Percentiles rank a stretch among this genome's conserved stretches.
These are phyloP conservation scores for Cytospora chrysosperma DNA, from an alignment of 2,329 filamentous ascomycete genomes.

Conservation along the genomic window DNA sequence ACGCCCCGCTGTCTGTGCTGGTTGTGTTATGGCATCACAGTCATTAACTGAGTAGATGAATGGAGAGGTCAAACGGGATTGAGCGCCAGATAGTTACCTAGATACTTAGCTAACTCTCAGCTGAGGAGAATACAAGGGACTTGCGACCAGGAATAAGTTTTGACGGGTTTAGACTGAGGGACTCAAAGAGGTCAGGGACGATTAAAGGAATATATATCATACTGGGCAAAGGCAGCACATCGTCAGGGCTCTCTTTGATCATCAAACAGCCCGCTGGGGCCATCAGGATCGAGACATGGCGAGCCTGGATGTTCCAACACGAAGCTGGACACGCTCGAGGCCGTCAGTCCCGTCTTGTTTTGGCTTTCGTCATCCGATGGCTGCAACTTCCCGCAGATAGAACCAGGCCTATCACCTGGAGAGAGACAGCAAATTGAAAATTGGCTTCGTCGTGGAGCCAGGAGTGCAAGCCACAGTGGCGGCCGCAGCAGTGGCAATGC, in stretches of 20 bases:
- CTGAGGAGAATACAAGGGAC: neutral
- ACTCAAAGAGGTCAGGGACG: neutral
- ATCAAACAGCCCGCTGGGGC: constrained; percentile 39
- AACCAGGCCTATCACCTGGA: neutral
- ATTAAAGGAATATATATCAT: too few relatives aligned
- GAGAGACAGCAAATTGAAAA: constrained; percentile 17
- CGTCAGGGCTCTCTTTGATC: constrained; percentile 64
- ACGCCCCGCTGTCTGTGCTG: too few relatives aligned
- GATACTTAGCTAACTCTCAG: too few relatives aligned
- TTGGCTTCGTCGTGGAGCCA: neutral
- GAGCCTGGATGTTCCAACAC: constrained; percentile 41
- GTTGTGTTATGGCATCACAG: too few relatives aligned
- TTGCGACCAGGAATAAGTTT: neutral
- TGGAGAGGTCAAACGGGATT: too few relatives aligned
- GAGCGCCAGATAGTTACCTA: too few relatives aligned
- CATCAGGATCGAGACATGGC: constrained; percentile 38
- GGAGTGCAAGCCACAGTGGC: neutral
- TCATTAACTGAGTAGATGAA: too few relatives aligned
- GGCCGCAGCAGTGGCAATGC: neutral
- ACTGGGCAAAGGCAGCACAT: constrained; percentile 25
- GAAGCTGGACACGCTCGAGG: constrained; percentile 26
- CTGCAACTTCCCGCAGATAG: neutral
- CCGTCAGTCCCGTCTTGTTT: constrained; percentile 21
- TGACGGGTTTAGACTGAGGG: neutral
- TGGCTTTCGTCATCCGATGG: constrained; percentile 33